Conservation (phyloP, 2,329 filamentous ascomycete species). For the Aspergillus quadricinctus region DNA sequence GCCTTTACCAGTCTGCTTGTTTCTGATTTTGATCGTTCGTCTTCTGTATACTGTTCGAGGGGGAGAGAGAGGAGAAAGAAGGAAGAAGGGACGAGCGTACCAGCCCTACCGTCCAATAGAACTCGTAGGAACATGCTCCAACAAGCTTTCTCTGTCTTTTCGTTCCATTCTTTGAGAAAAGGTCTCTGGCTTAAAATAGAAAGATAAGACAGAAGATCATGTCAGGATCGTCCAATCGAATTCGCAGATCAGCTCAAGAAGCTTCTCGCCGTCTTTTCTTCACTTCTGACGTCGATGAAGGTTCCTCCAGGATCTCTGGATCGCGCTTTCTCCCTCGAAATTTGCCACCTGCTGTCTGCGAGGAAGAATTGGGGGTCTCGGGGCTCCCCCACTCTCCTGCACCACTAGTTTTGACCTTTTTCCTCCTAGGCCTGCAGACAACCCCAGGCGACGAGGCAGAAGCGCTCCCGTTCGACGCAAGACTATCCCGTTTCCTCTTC, state of each 20-base stretch:
- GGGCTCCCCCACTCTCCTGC: slow-evolving; percentile 1
- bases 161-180: background rate
- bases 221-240: background rate
- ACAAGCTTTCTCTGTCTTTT: background rate
- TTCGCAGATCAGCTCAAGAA: background rate
- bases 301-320: background rate
- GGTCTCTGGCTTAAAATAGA: background rate
- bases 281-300: background rate
- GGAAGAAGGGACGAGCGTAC: background rate
- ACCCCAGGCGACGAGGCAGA: slow-evolving; percentile 10
- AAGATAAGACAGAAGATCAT: background rate
- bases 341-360: background rate
- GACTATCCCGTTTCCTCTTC: slow-evolving; percentile 40
- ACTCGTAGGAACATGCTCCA: background rate
- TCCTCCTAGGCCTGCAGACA: slow-evolving; percentile 17
- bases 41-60: background rate
- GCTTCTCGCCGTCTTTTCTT: background rate
- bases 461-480: slow-evolving; percentile 23
- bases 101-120: background rate
- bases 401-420: slow-evolving; percentile 14
- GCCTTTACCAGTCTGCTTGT: no score
- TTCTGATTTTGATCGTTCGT: no score
- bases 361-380: background rate
- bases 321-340: background rate
- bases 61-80: background rate